These are phyloP conservation scores for Multifurca ochricompacta DNA, from an alignment of 768 basidiomycete species.

Conservation along the genomic window DNA sequence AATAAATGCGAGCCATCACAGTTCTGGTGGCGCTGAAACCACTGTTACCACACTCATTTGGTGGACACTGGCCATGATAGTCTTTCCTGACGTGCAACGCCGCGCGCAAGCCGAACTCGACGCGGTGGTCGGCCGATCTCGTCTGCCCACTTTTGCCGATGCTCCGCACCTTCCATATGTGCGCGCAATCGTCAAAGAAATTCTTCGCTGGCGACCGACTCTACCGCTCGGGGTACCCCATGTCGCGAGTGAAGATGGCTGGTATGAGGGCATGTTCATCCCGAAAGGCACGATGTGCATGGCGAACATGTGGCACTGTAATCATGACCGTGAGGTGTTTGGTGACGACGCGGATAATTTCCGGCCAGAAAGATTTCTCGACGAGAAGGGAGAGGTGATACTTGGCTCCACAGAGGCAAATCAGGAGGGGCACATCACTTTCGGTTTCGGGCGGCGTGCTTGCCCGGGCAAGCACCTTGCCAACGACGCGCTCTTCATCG, in stretches of 20 bases:
- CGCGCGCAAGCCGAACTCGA: slow-evolving; percentile 20
- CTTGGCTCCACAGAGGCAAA: background rate
- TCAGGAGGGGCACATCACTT: slow-evolving; percentile 7
- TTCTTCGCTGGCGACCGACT: slow-evolving; percentile 4
- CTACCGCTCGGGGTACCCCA: background rate
- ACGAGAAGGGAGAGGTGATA: background rate
- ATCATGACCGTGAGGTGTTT: slow-evolving; percentile 5
- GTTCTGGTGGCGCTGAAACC: slow-evolving; percentile 4
- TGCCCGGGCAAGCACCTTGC: slow-evolving; percentile 19
- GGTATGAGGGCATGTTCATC: slow-evolving; percentile 22
- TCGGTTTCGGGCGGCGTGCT: slow-evolving; percentile 9
- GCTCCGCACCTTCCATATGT: slow-evolving; percentile 16
- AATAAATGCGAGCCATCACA: background rate
- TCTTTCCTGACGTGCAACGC: slow-evolving; percentile 11
- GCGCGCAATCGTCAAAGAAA: background rate
- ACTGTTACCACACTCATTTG: background rate
- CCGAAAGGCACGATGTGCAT: slow-evolving; percentile 31
- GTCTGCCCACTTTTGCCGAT: slow-evolving; percentile 18
- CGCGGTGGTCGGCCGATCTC: slow-evolving; percentile 17
- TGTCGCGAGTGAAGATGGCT: slow-evolving; percentile 23
- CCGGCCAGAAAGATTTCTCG: slow-evolving; percentile 19
- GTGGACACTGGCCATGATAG: slow-evolving; percentile 13
- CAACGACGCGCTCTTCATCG: slow-evolving; percentile 12
- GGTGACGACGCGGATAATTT: slow-evolving; percentile 17
- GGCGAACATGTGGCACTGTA: slow-evolving; percentile 21